Evolutionary conservation across 148 eudicot species (phyloP).

Genomic region (Spergularia bocconei): DNA sequence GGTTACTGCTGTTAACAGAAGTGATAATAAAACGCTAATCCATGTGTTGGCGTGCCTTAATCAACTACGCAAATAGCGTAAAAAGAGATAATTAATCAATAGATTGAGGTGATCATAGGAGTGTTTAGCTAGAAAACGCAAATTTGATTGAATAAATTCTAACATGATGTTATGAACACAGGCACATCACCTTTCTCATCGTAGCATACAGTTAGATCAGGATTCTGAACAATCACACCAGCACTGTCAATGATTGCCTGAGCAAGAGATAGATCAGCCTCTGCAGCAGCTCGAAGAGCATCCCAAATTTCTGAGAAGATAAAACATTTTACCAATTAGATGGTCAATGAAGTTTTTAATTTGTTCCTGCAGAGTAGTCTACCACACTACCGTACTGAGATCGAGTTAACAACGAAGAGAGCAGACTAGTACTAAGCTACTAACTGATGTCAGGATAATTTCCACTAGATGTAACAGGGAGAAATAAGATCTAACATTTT

Average conservation of each 20-base stretch:
- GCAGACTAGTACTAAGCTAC: not conserved
- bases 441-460: too few relatives aligned
- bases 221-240: conserved; percentile 66
- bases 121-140: too few relatives aligned
- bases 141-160: too few relatives aligned
- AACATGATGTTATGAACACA: not conserved
- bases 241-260: conserved; percentile 76
- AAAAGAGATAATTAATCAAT: too few relatives aligned
- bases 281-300: conserved; percentile 76
- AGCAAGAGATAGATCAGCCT: conserved; percentile 59
- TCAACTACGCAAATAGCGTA: too few relatives aligned
- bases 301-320: conserved; percentile 74
- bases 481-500: too few relatives aligned
- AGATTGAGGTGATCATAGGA: too few relatives aligned
- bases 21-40: not conserved
- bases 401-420: not conserved
- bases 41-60: too few relatives aligned
- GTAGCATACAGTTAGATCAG: conserved; percentile 74
- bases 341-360: not conserved
- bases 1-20: not conserved
- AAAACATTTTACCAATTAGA: not conserved
- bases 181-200: conserved; percentile 64
- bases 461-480: not conserved
- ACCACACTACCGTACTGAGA: not conserved
- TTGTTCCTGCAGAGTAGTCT: not conserved